Evolutionary conservation across 352 stramenopile genomes (phyloP), one percentile per base, ranked within the genome.

Genomic region (Globisporangium alternatum): DNA sequence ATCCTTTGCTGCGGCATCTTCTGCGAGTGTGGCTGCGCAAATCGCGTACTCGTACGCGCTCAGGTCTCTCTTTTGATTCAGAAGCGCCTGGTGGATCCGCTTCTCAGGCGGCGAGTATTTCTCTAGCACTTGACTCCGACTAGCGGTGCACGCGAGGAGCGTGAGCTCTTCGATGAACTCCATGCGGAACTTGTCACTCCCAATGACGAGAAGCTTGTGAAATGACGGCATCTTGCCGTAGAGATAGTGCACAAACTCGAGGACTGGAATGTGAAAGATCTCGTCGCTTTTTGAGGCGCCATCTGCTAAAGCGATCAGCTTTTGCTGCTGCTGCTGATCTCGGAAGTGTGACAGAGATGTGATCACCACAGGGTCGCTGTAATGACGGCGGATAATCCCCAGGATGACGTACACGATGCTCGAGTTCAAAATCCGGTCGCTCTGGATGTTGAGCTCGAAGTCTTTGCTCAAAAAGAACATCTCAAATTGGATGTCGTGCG

Each of bases 381-480:
- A 92, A 37, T 86, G 70, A 1, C 81, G 81, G 1, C 83, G 78
- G 49, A 90, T 58, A 15, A 85, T 56, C 17, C 70, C 64, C 28
- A 92, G 64, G 25, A 92, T 79, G 15, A 90, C 81, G 25, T 57
- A 71, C 37, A 81, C 44, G 21, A 90, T 80, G 57, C 64, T 79
- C 19, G 64, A 61, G 54, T 90, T 92, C 22, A 77, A 55, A 6
- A 92, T 56, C 19, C 66, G 75, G 62, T 90, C 78, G 37, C 68
- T 67, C 21, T 80, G 68, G 15, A 92, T 75, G 51, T 92, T 90
- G 10, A 85, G 57, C 62, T 79, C 76, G 62, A 92, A 92, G 54
- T 92, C 83, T 37, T 90, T 89, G 31, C 59, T 68, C 33, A 92
- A 63, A 25, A 78, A 84, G 39, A 83, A 87, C 65, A 83, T 78